Base-by-base conservation (phyloP, 768 basidiomycete species). In the Termitomyces sp. region DNA sequence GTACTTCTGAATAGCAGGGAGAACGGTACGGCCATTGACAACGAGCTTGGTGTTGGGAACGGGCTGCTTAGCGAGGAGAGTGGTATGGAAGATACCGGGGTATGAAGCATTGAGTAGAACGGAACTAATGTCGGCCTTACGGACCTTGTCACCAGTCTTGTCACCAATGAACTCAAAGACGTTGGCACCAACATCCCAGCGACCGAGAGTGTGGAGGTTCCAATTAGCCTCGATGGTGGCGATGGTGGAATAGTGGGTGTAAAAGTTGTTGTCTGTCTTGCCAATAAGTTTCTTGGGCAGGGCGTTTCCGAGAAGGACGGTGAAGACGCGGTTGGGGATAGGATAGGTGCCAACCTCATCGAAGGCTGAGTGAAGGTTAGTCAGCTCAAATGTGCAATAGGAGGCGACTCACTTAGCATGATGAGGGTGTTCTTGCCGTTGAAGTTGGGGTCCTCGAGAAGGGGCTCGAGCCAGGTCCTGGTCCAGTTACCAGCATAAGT, bases 151-250 rank as follows among this genome's bases (percentile, higher is more conserved):
- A 43, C 72, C 74, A 1, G 80, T 80, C 5, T 65, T 57, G 46
- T 76, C 60, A 6, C 80, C 82, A 47, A 87, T 82, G 49, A 83
- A 69, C 24, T 68, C 57, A 69, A 80, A 84, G 58, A 86, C 84
- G 63, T 86, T 85, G 55, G 71, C 74, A 69, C 55, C 61, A 33
- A 57, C 55, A 40, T 62, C 61, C 55, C 55, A 62, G 10, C 85
- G 79, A n/a, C 85, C 86, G 30, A 87, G 82, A 16, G 81, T 82
- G 30, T 78, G 79, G 37, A 88, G 81, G 6, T 71, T 70, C 85
- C 86, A 87, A 71, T 88, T 88, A 32, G 78, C 76, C 68, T 86
- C 68, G 20, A 86, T 76, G 30, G 85, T 83, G 13, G 79, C 76
- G 51, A 86, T 72, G 45, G 71, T 64, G 1, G 84, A 85, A 71